These are phyloP conservation scores for Volvox reticuliferus DNA, from an alignment of 139 green algal species.

Conservation along the genomic window DNA sequence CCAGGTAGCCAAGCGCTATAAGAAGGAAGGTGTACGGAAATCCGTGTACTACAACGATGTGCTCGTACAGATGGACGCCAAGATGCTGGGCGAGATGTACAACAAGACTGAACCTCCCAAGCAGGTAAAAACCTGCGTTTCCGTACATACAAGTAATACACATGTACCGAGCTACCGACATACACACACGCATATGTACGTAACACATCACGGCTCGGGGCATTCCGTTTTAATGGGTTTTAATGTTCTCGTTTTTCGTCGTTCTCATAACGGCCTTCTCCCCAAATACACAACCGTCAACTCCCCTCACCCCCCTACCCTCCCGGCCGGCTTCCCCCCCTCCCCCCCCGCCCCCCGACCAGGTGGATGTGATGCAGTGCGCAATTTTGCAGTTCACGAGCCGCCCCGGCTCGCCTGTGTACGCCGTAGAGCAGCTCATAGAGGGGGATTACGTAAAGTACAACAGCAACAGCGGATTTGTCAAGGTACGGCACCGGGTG, in stretches of 20 bases:
- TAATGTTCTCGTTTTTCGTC: too few relatives aligned
- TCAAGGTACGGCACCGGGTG: slow-evolving; percentile 19
- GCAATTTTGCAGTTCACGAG: slow-evolving; percentile 48
- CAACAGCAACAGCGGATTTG: slow-evolving; percentile 62
- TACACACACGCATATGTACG: too few relatives aligned
- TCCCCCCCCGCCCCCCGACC: neutral
- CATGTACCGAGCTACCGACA: too few relatives aligned
- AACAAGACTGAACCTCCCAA: slow-evolving; percentile 63
- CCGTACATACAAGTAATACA: too few relatives aligned
- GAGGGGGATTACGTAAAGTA: slow-evolving; percentile 74
- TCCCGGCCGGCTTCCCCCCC: neutral
- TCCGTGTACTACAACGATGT: slow-evolving; percentile 57
- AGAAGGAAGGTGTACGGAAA: slow-evolving; percentile 46
- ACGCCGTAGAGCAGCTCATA: slow-evolving; percentile 66
- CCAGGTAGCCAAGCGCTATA: slow-evolving; percentile 66
- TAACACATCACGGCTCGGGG: too few relatives aligned
- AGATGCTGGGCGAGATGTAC: slow-evolving; percentile 68
- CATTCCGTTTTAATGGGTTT: too few relatives aligned
- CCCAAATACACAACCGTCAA: too few relatives aligned
- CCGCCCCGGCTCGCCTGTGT: slow-evolving; percentile 47
- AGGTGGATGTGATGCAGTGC: slow-evolving; percentile 58
- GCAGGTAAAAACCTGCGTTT: slow-evolving; percentile 37
- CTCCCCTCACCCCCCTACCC: neutral
- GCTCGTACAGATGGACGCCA: slow-evolving; percentile 69
- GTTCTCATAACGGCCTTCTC: too few relatives aligned